Base-by-base conservation (phyloP, 495 filamentous ascomycete genomes). In the Penicillium desertorum region DNA sequence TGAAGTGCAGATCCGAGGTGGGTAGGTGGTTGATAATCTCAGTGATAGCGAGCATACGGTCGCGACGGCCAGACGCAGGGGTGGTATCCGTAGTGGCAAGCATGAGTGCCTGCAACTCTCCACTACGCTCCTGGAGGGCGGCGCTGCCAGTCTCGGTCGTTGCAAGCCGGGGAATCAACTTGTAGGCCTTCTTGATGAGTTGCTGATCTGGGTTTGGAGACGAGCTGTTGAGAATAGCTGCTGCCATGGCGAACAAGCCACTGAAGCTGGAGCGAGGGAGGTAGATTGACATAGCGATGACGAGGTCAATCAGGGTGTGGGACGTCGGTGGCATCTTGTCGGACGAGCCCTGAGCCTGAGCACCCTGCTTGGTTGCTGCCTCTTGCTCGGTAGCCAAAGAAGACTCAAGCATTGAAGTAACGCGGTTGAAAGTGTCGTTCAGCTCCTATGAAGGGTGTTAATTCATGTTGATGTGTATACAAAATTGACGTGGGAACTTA, bases 181-280 rank as follows among this genome's bases (percentile, higher is more conserved):
- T 97, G 79, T 98, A 98, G 4, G 94, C 93, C 75, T 98, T 98
- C 83, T 98, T 98, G 70, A 98, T 91, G n/a, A 98, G 79, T 66
- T 97, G 93, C 25, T 94, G 88, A 60, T 98, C 95, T 43, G 66
- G 30, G 68, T 71, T 54, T 60, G 65, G 51, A 4, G 66, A 64
- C 23, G 61, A 50, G 61, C 84, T 86, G 62, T 86, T 84, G 54
- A 98, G 82, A 49, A 96, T 87, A 12, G 88, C 77, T 0, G 90
- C 79, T 5, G 93, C 89, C 57, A 97, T 89, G 56, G 80, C 81
- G 73, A 98, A 96, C 4, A 98, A 83, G 22, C 82, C 79, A 32
- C 81, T 75, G 62, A 94, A 96, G 70, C 89, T 91, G 41, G 88
- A 82, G 14, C 89, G 79, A 4, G 95, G 92, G 20, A 98, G 81